Evolutionary conservation across 164 flowering plant species (phyloP).

Genomic region (Umbilicus rupestris): DNA sequence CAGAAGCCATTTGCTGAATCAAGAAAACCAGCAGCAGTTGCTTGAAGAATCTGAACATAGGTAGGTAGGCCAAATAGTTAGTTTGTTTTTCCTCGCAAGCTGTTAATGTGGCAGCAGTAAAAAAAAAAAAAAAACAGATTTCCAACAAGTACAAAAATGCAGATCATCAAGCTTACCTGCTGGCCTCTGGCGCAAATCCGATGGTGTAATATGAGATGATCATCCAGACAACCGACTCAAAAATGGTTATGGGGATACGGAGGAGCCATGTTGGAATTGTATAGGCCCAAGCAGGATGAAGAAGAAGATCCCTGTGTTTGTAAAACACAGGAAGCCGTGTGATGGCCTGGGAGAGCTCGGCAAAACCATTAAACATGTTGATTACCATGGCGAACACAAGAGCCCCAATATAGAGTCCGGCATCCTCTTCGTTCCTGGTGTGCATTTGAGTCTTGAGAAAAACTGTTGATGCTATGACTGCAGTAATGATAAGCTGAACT

Average conservation of each 20-base stretch:
- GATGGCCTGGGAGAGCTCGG: constrained; percentile 70
- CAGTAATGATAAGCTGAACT: constrained; percentile 58
- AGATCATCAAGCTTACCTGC: constrained; percentile 39
- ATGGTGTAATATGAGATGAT: constrained; percentile 58
- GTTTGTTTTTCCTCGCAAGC: neutral
- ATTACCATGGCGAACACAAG: constrained; percentile 49
- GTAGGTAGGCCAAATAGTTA: neutral
- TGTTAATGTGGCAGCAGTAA: neutral
- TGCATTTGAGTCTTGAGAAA: constrained; percentile 51
- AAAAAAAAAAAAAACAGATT: too few relatives aligned
- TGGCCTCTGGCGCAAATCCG: constrained; percentile 88
- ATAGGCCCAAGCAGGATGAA: constrained; percentile 85
- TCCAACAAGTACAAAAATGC: neutral
- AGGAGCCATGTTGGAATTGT: constrained; percentile 72
- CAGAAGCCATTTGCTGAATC: constrained; percentile 86
- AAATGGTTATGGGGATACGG: constrained; percentile 53
- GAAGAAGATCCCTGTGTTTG: constrained; percentile 83
- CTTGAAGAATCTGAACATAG: constrained; percentile 68
- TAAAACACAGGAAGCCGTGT: constrained; percentile 86
- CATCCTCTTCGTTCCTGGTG: constrained; percentile 49
- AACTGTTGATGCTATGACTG: constrained; percentile 54
- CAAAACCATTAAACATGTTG: constrained; percentile 87
- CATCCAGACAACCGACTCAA: constrained; percentile 70
- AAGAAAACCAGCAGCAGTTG: constrained; percentile 50
- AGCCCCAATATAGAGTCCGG: constrained; percentile 59